These are phyloP conservation scores for Gynochthodes officinalis DNA, from an alignment of 257 asterid species.

Conservation along the genomic window DNA sequence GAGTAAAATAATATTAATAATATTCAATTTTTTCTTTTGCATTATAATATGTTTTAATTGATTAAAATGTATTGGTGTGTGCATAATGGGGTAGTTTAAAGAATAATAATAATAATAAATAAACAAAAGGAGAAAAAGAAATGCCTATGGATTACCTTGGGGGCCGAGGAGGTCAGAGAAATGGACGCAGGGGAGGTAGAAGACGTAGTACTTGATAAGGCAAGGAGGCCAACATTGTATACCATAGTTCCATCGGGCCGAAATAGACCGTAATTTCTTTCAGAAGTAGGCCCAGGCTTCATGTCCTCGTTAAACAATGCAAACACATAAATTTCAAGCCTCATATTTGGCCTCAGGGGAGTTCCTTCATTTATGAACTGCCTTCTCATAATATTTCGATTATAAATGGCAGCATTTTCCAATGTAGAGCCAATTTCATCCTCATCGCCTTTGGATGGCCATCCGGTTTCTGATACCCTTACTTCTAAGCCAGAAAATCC, in stretches of 20 bases:
- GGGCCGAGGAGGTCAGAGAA: slow-evolving; percentile 45
- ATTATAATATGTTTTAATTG: no score
- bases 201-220: slow-evolving; percentile 27
- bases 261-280: slow-evolving; percentile 68
- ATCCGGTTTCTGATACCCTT: slow-evolving; percentile 77
- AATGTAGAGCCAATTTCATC: slow-evolving; percentile 62
- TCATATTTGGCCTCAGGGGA: slow-evolving; percentile 56
- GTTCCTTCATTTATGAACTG: slow-evolving; percentile 63
- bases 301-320: slow-evolving; percentile 78
- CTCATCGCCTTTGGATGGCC: slow-evolving; percentile 79
- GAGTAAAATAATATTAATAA: no score
- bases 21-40: no score
- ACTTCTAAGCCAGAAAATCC: slow-evolving; percentile 63
- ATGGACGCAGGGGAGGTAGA: slow-evolving; percentile 29
- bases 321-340: slow-evolving; percentile 65
- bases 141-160: slow-evolving; percentile 34
- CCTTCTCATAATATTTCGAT: slow-evolving; percentile 61
- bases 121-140: no score
- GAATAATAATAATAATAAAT: no score
- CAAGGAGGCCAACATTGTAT: slow-evolving; percentile 48
- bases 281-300: slow-evolving; percentile 81
- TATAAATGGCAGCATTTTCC: slow-evolving; percentile 58
- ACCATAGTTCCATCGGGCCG: slow-evolving; percentile 68
- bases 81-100: no score
- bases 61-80: no score